A percentile compares a stretch with the other conserved stretches of the same genome.
phyloP scores from a whole-genome alignment of 2,329 filamentous ascomycete genomes.

The Thielaviopsis euricoi region DNA sequence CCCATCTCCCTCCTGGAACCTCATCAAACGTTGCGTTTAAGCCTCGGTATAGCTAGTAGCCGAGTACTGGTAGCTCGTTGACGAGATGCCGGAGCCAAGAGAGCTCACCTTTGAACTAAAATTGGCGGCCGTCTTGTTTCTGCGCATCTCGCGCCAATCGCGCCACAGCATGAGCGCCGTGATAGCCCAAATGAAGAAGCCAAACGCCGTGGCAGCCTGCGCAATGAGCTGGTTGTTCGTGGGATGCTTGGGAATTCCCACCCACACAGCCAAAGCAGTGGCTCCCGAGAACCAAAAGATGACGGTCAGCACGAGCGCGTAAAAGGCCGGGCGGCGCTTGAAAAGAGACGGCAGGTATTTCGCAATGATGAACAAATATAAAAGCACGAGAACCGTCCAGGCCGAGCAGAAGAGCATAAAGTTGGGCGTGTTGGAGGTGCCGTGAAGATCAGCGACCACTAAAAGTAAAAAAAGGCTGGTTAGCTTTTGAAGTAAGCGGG shows the following conservation, averaged over 20 bases:
- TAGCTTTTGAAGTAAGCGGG: not conserved
- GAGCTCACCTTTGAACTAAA: slow-evolving; percentile 4
- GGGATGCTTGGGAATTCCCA: slow-evolving; percentile 40
- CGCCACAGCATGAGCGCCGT: slow-evolving; percentile 5
- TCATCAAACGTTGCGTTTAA: not conserved
- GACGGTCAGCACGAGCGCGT: slow-evolving; percentile 54
- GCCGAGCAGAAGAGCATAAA: slow-evolving; percentile 68
- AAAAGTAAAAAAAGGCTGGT: not conserved
- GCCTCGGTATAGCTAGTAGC: slow-evolving; percentile 1
- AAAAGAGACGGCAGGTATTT: slow-evolving; percentile 42
- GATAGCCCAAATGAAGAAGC: slow-evolving; percentile 40
- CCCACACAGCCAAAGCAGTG: slow-evolving; percentile 53
- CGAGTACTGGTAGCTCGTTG: not conserved
- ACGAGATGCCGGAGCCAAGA: slow-evolving; percentile 2
- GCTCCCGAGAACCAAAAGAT: slow-evolving; percentile 86
- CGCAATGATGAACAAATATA: slow-evolving; percentile 54
- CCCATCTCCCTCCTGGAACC: not conserved
- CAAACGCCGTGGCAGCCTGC: slow-evolving; percentile 50
- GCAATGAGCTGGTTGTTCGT: slow-evolving; percentile 31
- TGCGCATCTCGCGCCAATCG: slow-evolving; percentile 6
- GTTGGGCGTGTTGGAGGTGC: slow-evolving; percentile 31
- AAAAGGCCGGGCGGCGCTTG: slow-evolving; percentile 49
- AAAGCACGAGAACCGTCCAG: slow-evolving; percentile 52
- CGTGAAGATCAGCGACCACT: slow-evolving; percentile 36
- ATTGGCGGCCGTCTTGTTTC: not conserved